Evolutionary conservation across 2,329 filamentous ascomycete genomes (phyloP), one percentile per base, ranked within the genome.

Genomic region (Beauveria caledonica): DNA sequence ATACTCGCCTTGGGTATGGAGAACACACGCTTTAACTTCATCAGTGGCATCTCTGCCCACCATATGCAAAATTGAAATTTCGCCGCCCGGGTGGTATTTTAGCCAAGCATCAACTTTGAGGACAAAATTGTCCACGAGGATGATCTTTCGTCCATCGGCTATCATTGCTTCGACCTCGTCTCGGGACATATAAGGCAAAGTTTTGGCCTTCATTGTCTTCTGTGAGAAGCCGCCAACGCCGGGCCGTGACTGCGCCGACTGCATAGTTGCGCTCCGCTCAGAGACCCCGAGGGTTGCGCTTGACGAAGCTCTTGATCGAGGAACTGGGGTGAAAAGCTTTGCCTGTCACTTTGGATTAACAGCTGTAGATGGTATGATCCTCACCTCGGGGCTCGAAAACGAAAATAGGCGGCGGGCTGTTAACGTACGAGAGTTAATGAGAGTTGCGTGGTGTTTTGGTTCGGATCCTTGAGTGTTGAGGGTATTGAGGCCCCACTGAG

Each of bases 21-120:
- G 17, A 50, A 79, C 87, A 55, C 81, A 97, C 90, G 87, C 90
- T 72, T 88, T 90, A 63, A 97, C 87, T 75, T 97, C 94, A 73
- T 97, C 92, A 11, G 93, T 97, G 55, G 91, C 93, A 83, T 96
- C 92, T 74, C 88, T 85, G 63, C 92, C 92, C 63, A 97, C 84
- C 91, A 97, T 94, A 71, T 99, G 94, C 71, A 85, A 79, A 65
- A 99, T 95, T 59, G 93, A 84, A 75, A 92, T 94, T 68, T 93
- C 87, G 66, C 94, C 94, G 61, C 94, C 94, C 13, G 94, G 94
- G 69, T 97, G 94, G 69, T 89, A 97, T 58, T 85, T 85, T 57
- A 95, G 77, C 90, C 92, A 99, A 44, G 87, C 81, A 73, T 97
- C 93, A 36, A 91, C 86, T 76, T 92, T 96, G 66, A 97, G 75